Conservation (phyloP, 352 stramenopile species). For the Thalassiosira livingstoniorum region DNA sequence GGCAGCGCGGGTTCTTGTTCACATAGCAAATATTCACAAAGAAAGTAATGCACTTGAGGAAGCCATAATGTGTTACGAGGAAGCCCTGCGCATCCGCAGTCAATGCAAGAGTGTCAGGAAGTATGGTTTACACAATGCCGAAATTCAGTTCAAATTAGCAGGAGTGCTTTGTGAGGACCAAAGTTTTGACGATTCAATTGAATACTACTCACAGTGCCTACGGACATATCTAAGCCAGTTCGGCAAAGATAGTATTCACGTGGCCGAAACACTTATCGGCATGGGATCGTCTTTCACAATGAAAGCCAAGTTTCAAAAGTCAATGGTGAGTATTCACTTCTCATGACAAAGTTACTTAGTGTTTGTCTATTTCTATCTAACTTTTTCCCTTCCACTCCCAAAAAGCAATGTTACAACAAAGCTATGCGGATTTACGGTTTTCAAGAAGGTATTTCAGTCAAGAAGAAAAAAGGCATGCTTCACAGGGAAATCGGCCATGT, state of each 20-base stretch:
- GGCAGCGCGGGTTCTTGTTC: conserved; percentile 50
- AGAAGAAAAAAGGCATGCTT: conserved; percentile 64
- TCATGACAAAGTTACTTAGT: too few species aligned
- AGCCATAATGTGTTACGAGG: conserved; percentile 49
- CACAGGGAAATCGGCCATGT: conserved; percentile 59
- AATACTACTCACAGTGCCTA: conserved; percentile 59
- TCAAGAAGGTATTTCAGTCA: conserved; percentile 55
- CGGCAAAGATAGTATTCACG: conserved; percentile 64
- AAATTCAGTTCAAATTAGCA: conserved; percentile 50
- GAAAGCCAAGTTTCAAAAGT: conserved; percentile 61
- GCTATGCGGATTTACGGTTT: conserved; percentile 67
- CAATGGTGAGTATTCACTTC: too few species aligned
- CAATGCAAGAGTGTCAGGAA: conserved; percentile 49
- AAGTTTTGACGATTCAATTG: conserved; percentile 61
- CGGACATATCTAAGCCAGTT: conserved; percentile 56
- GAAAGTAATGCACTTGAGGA: conserved; percentile 24
- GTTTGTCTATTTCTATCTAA: too few species aligned
- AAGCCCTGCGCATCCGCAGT: conserved; percentile 54
- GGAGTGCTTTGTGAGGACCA: conserved; percentile 48
- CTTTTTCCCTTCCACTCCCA: too few species aligned
- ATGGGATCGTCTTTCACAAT: conserved; percentile 67
- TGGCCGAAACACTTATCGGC: conserved; percentile 58
- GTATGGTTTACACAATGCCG: conserved; percentile 51
- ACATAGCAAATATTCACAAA: conserved; percentile 60
- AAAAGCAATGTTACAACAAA: conserved; percentile 74